phyloP scores from a whole-genome alignment of 371 early-diverging fungal genomes.

The Choanephora cucurbitarum region DNA sequence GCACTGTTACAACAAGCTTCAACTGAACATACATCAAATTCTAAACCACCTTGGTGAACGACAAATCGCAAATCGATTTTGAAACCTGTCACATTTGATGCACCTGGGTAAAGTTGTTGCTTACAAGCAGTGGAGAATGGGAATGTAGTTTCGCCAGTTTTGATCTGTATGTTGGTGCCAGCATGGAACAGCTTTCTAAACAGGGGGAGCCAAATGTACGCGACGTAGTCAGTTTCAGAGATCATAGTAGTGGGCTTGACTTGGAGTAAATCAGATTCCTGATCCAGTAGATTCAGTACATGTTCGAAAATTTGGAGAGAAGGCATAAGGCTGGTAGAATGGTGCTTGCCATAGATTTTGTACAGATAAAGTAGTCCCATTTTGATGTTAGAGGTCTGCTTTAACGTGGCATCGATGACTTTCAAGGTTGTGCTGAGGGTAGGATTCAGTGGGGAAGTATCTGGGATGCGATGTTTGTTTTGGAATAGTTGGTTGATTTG shows the following conservation, averaged over 20 bases:
- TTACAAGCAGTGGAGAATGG: conserved; percentile 1
- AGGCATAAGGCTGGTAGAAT: conserved; percentile 11
- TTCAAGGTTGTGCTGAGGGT: conserved; percentile 13
- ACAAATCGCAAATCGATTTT: conserved; percentile 13
- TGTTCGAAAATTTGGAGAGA: conserved; percentile 12
- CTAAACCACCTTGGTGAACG: conserved; percentile 6
- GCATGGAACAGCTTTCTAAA: conserved; percentile 15
- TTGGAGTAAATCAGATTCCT: conserved; percentile 13
- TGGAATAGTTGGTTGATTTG: conserved; percentile 9
- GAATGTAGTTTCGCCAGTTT: conserved; percentile 16
- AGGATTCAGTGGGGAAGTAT: conserved; percentile 8
- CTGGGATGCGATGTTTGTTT: conserved; percentile 8
- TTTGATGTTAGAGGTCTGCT: conserved; percentile 11
- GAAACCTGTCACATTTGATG: conserved; percentile 7
- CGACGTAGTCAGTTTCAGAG: conserved; percentile 12
- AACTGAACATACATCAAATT: conserved; percentile 12
- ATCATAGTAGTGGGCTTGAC: conserved; percentile 14
- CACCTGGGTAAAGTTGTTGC: conserved; percentile 9
- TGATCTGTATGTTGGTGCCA: conserved; percentile 13
- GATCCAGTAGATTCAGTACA: conserved; percentile 15
- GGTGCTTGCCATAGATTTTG: conserved; percentile 13
- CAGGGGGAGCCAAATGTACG: conserved; percentile 14
- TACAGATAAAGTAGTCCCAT: conserved; percentile 12
- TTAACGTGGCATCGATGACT: conserved; percentile 12
- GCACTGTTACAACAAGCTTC: conserved; percentile 12